These are phyloP conservation scores for Tinospora cordifolia DNA, from an alignment of 164 flowering plant species.

Conservation along the genomic window DNA sequence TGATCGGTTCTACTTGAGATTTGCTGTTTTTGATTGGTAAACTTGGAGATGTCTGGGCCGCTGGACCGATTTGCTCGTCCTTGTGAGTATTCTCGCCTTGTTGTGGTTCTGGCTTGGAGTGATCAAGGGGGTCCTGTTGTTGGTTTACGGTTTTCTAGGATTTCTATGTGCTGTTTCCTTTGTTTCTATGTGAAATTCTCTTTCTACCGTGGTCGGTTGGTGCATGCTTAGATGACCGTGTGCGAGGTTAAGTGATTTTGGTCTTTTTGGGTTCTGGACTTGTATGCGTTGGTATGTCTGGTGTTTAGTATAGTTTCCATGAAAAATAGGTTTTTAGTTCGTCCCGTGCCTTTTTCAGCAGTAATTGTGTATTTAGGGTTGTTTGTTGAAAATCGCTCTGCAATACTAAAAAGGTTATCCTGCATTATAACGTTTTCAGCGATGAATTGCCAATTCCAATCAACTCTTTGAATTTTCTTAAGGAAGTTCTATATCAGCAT, in stretches of 20 bases:
- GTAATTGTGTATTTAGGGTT: background rate
- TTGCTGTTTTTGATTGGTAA: constrained; percentile 2
- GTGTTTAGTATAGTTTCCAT: background rate
- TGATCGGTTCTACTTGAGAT: constrained; percentile 4
- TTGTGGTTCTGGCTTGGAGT: background rate
- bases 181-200: background rate
- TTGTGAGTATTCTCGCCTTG: constrained; percentile 25
- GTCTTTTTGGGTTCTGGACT: background rate
- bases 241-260: background rate
- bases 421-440: background rate
- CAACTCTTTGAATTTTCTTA: background rate
- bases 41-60: constrained; percentile 34
- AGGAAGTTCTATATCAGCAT: background rate
- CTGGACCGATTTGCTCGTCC: constrained; percentile 42
- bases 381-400: background rate
- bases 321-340: background rate
- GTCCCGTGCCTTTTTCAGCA: background rate
- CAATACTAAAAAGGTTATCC: background rate
- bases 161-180: background rate
- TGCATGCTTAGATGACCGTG: no score
- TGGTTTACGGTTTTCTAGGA: background rate
- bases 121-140: background rate
- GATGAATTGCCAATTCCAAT: background rate
- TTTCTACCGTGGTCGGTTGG: background rate
- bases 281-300: background rate